Evolutionary conservation across 2,329 filamentous ascomycete genomes (phyloP).

Genomic region (Trichoderma polysporum): DNA sequence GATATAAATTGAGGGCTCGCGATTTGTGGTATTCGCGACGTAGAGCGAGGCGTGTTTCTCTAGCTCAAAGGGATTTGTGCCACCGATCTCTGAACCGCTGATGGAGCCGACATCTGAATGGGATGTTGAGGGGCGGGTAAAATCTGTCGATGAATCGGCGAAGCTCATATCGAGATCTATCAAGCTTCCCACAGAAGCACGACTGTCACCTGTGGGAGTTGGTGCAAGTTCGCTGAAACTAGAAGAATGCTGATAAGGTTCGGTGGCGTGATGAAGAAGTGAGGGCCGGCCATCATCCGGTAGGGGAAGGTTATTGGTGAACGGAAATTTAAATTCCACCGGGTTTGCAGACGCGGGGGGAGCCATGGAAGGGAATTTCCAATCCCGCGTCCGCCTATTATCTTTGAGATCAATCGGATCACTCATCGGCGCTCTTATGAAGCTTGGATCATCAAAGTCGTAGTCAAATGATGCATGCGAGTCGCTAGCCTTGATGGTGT

Average conservation of each 20-base stretch:
- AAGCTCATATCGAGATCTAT: slow-evolving; percentile 57
- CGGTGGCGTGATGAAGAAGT: slow-evolving; percentile 52
- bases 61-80: slow-evolving; percentile 60
- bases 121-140: slow-evolving; percentile 57
- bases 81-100: slow-evolving; percentile 55
- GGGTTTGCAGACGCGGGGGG: slow-evolving; percentile 53
- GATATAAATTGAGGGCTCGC: slow-evolving; percentile 61
- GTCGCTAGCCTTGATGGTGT: slow-evolving; percentile 55
- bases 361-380: slow-evolving; percentile 58
- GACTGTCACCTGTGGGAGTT: slow-evolving; percentile 37
- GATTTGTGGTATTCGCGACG: slow-evolving; percentile 39
- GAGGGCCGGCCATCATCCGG: slow-evolving; percentile 42
- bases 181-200: slow-evolving; percentile 46
- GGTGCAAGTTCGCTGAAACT: slow-evolving; percentile 44
- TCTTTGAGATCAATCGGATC: slow-evolving; percentile 57
- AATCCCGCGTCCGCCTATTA: slow-evolving; percentile 54
- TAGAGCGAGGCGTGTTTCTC: slow-evolving; percentile 63
- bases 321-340: slow-evolving; percentile 46
- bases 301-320: slow-evolving; percentile 36
- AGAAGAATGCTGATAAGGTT: slow-evolving; percentile 45
- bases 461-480: slow-evolving; percentile 51
- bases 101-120: slow-evolving; percentile 59
- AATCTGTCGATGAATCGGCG: slow-evolving; percentile 51
- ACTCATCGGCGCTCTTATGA: slow-evolving; percentile 53
- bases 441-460: slow-evolving; percentile 45